Percentiles rank a stretch among this genome's conserved stretches.
These are phyloP conservation scores for Amylostereum chailletii DNA, from an alignment of 1,284 basidiomycete species.

Conservation along the genomic window DNA sequence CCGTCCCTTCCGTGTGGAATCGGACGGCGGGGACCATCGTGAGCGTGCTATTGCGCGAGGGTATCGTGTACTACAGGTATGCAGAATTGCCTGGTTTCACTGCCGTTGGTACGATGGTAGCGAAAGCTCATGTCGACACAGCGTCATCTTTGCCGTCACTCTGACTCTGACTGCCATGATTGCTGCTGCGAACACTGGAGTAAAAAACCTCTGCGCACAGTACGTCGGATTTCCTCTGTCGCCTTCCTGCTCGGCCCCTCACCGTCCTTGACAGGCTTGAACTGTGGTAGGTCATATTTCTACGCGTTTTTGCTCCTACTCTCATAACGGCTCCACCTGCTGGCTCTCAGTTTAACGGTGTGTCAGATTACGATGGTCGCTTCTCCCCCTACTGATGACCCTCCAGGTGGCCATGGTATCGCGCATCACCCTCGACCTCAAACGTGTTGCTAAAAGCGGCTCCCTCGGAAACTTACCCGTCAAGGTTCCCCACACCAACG, in stretches of 20 bases:
- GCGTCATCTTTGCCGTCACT: constrained; percentile 44
- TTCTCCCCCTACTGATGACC: constrained; percentile 1
- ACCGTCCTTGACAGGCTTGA: constrained; percentile 27
- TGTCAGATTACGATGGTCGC: background rate
- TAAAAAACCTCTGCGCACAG: constrained; percentile 47
- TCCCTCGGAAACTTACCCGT: background rate
- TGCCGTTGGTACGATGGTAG: background rate
- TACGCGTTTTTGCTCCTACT: background rate
- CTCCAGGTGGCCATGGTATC: constrained; percentile 43
- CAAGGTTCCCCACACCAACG: background rate
- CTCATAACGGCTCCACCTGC: background rate
- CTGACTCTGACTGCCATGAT: constrained; percentile 46
- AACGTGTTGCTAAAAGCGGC: constrained; percentile 6
- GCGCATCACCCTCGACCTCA: constrained; percentile 40
- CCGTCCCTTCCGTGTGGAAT: constrained; percentile 29
- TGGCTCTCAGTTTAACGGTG: constrained; percentile 14
- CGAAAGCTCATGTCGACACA: constrained; percentile 12
- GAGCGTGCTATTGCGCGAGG: constrained; percentile 41
- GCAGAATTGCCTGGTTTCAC: background rate
- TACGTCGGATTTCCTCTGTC: constrained; percentile 19
- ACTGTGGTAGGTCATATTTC: constrained; percentile 32
- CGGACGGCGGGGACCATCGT: constrained; percentile 33
- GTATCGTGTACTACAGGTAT: constrained; percentile 47
- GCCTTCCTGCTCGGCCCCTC: background rate
- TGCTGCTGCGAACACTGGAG: constrained; percentile 28